Conservation (phyloP, 306 rosid species). For the Quercus ilex region DNA sequence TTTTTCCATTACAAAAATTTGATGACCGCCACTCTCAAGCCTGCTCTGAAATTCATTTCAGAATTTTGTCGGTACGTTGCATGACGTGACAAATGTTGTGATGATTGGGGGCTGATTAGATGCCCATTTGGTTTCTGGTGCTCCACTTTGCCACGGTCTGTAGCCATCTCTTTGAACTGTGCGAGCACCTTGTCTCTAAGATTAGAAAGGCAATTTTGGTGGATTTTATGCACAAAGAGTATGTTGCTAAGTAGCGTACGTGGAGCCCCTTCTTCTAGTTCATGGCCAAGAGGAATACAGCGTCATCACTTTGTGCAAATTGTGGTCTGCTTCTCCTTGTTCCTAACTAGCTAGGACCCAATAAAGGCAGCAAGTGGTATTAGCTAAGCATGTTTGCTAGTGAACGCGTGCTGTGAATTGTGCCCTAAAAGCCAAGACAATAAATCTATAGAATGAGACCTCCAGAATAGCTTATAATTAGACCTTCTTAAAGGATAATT, state of each 20-base stretch:
- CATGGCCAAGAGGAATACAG: neutral
- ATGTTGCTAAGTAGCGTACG: no score
- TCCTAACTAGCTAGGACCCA: neutral
- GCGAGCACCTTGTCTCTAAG: neutral
- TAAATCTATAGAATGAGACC: no score
- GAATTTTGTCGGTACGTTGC: neutral
- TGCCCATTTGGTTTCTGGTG: conserved; percentile 42
- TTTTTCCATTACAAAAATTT: no score
- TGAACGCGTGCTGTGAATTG: neutral
- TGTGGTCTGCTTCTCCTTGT: neutral
- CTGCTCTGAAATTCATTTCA: conserved; percentile 17
- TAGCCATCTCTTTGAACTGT: conserved; percentile 14
- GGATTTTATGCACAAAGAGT: conserved; percentile 3
- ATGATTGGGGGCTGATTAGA: conserved; percentile 55
- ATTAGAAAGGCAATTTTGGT: neutral
- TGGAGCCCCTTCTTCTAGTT: neutral
- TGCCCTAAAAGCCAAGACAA: no score
- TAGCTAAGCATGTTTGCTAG: neutral
- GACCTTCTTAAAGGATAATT: neutral
- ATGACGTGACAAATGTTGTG: conserved; percentile 31
- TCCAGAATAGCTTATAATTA: neutral
- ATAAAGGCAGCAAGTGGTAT: neutral
- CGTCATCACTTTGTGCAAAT: neutral
- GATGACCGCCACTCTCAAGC: no score
- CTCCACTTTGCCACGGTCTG: conserved; percentile 22